Conservation (phyloP, 2,329 filamentous ascomycete genomes). For the Aspergillus quadricinctus region DNA sequence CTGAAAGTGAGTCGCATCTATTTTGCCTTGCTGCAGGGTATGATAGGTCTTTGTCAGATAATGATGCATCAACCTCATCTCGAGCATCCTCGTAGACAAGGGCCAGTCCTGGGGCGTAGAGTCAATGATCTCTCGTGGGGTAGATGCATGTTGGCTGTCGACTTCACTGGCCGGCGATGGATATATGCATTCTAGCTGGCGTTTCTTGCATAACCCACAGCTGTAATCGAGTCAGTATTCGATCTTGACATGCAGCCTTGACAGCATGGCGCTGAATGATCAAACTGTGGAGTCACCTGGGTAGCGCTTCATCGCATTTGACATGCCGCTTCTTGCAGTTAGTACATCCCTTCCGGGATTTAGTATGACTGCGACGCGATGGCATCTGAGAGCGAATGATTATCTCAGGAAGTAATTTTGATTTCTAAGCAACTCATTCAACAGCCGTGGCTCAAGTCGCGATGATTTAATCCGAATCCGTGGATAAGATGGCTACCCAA, state of each 20-base stretch:
- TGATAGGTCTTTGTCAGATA: conserved; percentile 34
- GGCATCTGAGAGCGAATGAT: conserved; percentile 19
- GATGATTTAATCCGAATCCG: not conserved
- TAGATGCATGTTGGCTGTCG: conserved; percentile 22
- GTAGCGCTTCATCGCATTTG: conserved; percentile 38
- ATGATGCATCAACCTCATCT: conserved; percentile 37
- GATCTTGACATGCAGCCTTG: not conserved
- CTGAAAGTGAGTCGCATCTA: conserved; percentile 31
- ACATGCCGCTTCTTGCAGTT: conserved; percentile 39
- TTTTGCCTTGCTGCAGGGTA: conserved; percentile 27
- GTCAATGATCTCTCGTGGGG: conserved; percentile 16
- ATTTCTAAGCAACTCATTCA: too few relatives aligned
- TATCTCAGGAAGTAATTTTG: not conserved
- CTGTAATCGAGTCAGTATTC: not conserved
- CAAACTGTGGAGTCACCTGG: conserved; percentile 8
- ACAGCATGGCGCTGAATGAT: not conserved
- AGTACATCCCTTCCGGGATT: conserved; percentile 37
- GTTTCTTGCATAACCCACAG: conserved; percentile 32
- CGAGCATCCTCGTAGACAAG: conserved; percentile 25
- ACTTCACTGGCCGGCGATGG: conserved; percentile 18
- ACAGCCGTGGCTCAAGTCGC: not conserved
- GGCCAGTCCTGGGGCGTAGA: conserved; percentile 7
- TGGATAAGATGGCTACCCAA: not conserved
- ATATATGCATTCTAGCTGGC: conserved; percentile 35
- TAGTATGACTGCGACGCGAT: conserved; percentile 34